phyloP scores from a whole-genome alignment of 257 asterid species.

The Penstemon newberryi region DNA sequence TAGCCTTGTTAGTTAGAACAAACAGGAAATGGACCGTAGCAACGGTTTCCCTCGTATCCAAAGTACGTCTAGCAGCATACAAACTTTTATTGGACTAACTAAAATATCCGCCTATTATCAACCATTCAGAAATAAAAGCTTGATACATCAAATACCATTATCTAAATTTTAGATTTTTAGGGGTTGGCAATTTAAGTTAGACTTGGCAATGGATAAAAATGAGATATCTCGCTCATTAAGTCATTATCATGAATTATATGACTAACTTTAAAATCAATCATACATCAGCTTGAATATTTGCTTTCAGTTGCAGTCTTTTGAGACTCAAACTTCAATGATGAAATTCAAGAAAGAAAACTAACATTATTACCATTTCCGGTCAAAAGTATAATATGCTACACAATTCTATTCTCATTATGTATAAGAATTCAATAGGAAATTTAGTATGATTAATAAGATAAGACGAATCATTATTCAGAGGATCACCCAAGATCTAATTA shows the following conservation, averaged over 20 bases:
- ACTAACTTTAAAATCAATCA: conserved; percentile 29
- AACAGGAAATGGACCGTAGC: too few relatives aligned
- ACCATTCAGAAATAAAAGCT: neutral
- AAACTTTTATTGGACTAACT: too few relatives aligned
- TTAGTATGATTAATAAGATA: neutral
- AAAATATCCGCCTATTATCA: too few relatives aligned
- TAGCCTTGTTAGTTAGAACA: too few relatives aligned
- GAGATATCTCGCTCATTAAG: neutral
- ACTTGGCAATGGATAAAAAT: neutral
- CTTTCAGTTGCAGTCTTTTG: conserved; percentile 23
- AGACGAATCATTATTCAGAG: neutral
- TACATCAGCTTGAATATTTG: conserved; percentile 28
- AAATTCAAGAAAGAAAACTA: conserved; percentile 16
- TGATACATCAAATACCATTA: neutral
- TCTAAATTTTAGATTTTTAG: neutral
- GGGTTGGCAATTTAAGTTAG: neutral
- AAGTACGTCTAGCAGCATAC: too few relatives aligned
- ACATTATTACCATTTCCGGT: neutral
- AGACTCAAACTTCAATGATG: conserved; percentile 29
- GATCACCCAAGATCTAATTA: too few relatives aligned
- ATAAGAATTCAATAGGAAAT: neutral
- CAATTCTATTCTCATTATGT: neutral
- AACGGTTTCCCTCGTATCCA: too few relatives aligned
- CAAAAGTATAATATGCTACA: neutral
- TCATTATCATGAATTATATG: conserved; percentile 26